Conservation (phyloP, 2,329 filamentous ascomycete genomes). For the Cladophialophora yegresii region DNA sequence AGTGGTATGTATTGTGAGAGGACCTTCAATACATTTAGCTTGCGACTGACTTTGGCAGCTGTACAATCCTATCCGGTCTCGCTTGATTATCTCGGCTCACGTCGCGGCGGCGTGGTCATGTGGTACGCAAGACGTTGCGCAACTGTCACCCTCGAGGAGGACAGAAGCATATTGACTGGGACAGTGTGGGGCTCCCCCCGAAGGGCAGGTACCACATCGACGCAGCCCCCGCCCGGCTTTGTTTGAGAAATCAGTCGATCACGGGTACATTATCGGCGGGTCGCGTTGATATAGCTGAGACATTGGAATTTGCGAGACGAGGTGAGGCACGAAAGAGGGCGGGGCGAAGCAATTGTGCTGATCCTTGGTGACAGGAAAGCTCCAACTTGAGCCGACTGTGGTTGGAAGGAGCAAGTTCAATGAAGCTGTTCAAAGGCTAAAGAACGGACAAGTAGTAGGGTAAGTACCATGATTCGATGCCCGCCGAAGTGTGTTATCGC, state of each 20-base stretch:
- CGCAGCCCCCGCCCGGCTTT: slow-evolving; percentile 22
- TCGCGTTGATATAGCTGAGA: slow-evolving; percentile 27
- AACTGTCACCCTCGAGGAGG: neutral
- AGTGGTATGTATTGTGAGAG: slow-evolving; percentile 36
- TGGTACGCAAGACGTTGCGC: slow-evolving; percentile 40
- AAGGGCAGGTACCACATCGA: slow-evolving; percentile 31
- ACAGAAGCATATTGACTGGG: slow-evolving; percentile 1
- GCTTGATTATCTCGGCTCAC: slow-evolving; percentile 48
- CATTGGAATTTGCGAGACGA: slow-evolving; percentile 32
- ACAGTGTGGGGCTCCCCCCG: slow-evolving; percentile 45
- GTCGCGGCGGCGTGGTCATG: slow-evolving; percentile 56
- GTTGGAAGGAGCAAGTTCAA: slow-evolving; percentile 33
- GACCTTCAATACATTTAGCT: neutral
- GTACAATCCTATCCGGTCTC: slow-evolving; percentile 47
- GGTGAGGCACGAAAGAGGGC: slow-evolving; percentile 14
- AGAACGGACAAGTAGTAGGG: slow-evolving; percentile 35
- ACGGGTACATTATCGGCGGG: slow-evolving; percentile 27
- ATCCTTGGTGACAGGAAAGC: slow-evolving; percentile 28
- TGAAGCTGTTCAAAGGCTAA: slow-evolving; percentile 34
- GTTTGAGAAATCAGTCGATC: slow-evolving; percentile 29
- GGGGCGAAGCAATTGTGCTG: neutral
- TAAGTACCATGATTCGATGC: slow-evolving; percentile 16
- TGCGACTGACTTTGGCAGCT: slow-evolving; percentile 23
- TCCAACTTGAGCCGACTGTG: slow-evolving; percentile 34
- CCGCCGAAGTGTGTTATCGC: neutral